phyloP scores from a whole-genome alignment of 1,284 basidiomycete genomes.

The Naganishia albida region DNA sequence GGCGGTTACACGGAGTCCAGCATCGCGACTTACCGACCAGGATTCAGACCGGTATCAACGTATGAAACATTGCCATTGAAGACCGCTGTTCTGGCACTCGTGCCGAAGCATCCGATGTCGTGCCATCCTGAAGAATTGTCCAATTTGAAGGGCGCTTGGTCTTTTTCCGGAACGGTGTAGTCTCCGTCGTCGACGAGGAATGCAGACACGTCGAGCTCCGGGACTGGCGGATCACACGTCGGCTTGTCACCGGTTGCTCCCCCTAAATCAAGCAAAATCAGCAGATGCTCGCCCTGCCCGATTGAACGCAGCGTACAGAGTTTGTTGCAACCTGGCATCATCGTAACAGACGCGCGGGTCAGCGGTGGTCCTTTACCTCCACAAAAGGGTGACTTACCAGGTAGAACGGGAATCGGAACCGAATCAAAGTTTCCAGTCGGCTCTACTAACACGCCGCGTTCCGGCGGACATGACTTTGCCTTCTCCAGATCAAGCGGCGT shows the following conservation, averaged over 20 bases:
- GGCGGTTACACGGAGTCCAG: neutral
- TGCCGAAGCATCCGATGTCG: conserved; percentile 37
- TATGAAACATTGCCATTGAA: conserved; percentile 17
- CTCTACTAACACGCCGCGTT: conserved; percentile 40
- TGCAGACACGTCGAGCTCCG: conserved; percentile 36
- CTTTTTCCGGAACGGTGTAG: conserved; percentile 30
- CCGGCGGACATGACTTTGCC: conserved; percentile 39
- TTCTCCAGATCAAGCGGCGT: conserved; percentile 34
- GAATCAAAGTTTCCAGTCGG: conserved; percentile 37
- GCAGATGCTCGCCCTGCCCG: neutral
- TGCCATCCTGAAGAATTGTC: conserved; percentile 40
- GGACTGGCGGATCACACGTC: conserved; percentile 31
- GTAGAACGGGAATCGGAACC: conserved; percentile 38
- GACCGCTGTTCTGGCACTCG: conserved; percentile 4
- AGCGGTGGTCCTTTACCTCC: neutral
- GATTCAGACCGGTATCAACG: conserved; percentile 16
- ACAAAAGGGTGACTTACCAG: conserved; percentile 33
- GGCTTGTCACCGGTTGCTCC: conserved; percentile 32
- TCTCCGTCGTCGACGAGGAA: conserved; percentile 40
- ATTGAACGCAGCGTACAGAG: conserved; percentile 28
- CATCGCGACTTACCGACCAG: conserved; percentile 5
- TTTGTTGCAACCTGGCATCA: conserved; percentile 43
- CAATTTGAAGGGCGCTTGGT: conserved; percentile 21
- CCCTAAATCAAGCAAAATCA: conserved; percentile 36
- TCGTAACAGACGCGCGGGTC: neutral